Conservation (phyloP, 352 stramenopile genomes). For the Blastocystis sp. region DNA sequence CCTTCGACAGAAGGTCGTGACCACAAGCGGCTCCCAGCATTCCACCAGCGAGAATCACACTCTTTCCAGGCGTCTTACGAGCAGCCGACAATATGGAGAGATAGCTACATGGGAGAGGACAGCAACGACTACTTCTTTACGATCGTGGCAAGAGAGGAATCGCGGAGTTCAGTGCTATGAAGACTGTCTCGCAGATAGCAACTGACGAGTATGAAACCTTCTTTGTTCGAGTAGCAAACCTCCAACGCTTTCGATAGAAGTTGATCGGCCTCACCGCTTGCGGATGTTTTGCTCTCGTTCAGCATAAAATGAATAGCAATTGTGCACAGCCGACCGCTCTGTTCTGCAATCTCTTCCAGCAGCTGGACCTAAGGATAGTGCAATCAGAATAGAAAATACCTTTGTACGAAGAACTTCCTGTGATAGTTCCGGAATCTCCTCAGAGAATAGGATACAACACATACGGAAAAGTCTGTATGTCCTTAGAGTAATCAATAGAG, state of each 20-base stretch:
- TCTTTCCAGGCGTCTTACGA: neutral
- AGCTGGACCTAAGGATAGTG: neutral
- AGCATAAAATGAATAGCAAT: slow-evolving; percentile 2
- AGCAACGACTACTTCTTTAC: neutral
- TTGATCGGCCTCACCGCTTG: neutral
- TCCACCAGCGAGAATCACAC: slow-evolving; percentile 24
- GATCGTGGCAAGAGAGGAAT: neutral
- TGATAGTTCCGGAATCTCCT: neutral
- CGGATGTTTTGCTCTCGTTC: neutral
- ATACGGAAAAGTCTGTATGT: slow-evolving; percentile 49
- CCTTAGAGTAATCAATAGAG: neutral
- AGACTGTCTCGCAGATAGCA: neutral
- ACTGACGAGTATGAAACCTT: neutral
- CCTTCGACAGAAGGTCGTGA: slow-evolving; percentile 37
- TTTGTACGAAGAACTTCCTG: neutral
- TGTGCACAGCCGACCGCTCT: neutral
- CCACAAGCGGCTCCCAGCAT: neutral
- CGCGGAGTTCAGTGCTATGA: neutral
- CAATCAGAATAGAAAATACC: neutral
- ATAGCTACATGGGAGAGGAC: neutral
- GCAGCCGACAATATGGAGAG: slow-evolving; percentile 12
- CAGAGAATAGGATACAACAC: slow-evolving; percentile 8
- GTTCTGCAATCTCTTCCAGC: slow-evolving; percentile 33
- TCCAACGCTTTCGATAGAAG: neutral
- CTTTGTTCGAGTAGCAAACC: neutral